A percentile compares a stretch with the other conserved stretches of the same genome.
Conservation (phyloP, 495 filamentous ascomycete species). For the Tricharina praecox region DNA sequence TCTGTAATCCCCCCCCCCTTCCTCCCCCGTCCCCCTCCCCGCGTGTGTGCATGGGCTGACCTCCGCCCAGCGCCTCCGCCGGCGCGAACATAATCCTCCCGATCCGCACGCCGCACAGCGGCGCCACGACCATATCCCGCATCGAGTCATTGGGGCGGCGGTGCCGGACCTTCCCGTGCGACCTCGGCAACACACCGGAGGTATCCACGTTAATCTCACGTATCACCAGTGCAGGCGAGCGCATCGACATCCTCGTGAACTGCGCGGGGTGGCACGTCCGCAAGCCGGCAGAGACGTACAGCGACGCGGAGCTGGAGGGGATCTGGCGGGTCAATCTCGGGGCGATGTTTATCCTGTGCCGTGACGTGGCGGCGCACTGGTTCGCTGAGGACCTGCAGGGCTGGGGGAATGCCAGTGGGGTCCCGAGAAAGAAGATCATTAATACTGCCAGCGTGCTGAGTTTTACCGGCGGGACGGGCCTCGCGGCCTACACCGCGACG, state of each 20-base stretch:
- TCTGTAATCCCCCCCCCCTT: too few species aligned
- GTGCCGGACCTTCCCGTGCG: background rate
- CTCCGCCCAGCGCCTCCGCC: constrained; percentile 4
- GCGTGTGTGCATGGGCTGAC: too few species aligned
- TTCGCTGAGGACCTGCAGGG: background rate
- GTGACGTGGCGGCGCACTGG: background rate
- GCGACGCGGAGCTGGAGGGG: background rate
- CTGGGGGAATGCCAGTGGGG: background rate
- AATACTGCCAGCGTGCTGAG: constrained; percentile 19
- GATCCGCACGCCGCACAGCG: constrained; percentile 2
- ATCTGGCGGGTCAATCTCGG: background rate
- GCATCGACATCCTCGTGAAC: background rate
- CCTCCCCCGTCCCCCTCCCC: too few species aligned
- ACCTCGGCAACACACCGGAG: background rate
- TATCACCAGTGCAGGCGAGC: background rate
- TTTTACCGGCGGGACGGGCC: constrained; percentile 17
- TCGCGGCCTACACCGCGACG: constrained; percentile 20
- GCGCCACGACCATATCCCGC: constrained; percentile 7
- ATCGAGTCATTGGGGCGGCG: background rate
- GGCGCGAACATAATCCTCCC: background rate
- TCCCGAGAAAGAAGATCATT: constrained; percentile 17
- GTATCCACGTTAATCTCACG: background rate
- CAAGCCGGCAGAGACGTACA: background rate
- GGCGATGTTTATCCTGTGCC: background rate
- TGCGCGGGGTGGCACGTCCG: background rate